Conservation (phyloP, 106 monocot species). For the Acorus calamus region DNA sequence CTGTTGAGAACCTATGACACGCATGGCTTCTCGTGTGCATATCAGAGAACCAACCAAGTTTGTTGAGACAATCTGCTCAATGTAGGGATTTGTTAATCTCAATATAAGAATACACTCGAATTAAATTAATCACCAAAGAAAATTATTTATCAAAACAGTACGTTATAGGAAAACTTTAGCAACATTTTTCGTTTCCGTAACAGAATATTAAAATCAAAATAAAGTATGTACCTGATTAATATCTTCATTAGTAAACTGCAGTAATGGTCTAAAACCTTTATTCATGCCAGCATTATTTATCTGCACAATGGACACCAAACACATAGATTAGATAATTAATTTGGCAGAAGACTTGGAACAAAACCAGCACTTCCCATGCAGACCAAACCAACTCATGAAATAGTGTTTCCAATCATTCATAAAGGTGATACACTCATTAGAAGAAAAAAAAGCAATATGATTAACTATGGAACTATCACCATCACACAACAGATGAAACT, state of each 20-base stretch:
- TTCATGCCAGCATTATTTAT: conserved; percentile 99
- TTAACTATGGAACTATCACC: too few species aligned
- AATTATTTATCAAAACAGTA: neutral
- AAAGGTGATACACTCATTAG: too few species aligned
- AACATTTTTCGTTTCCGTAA: neutral
- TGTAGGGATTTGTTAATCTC: too few species aligned
- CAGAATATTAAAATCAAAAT: neutral
- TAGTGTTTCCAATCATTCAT: too few species aligned
- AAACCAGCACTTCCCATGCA: too few species aligned
- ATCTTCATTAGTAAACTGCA: conserved; percentile 90
- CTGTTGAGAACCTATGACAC: conserved; percentile 51
- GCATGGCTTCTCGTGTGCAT: conserved; percentile 96
- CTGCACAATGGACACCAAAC: conserved; percentile 16
- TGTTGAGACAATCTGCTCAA: conserved; percentile 79
- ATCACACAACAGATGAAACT: too few species aligned
- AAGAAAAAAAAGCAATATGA: too few species aligned
- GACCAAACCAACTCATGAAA: too few species aligned
- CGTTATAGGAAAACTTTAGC: neutral
- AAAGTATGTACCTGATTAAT: conserved; percentile 56
- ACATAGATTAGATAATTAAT: conserved; percentile 3
- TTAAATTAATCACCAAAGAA: too few species aligned
- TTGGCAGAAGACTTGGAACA: neutral
- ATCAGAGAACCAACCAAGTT: conserved; percentile 91
- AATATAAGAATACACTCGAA: too few species aligned
- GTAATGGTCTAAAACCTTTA: conserved; percentile 91